Conservation (phyloP, 495 filamentous ascomycete species). For the Aspergillus nidulans region DNA sequence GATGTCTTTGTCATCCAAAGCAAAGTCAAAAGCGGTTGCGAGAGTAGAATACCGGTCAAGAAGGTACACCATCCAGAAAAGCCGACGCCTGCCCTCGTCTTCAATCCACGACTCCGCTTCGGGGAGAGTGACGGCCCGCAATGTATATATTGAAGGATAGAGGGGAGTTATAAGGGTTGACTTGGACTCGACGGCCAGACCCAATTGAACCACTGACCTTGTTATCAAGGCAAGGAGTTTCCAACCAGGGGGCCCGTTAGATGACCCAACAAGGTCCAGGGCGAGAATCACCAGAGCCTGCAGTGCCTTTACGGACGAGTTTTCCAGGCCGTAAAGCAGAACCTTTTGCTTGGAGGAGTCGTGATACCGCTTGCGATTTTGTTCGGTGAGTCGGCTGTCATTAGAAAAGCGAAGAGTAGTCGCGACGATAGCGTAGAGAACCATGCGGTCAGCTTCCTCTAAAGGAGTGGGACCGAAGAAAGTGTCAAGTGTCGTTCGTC, state of each 20-base stretch:
- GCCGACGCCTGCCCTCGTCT: conserved; percentile 72
- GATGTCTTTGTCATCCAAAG: conserved; percentile 80
- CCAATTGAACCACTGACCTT: conserved; percentile 77
- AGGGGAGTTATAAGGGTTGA: conserved; percentile 68
- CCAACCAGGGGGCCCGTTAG: conserved; percentile 83
- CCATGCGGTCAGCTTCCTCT: conserved; percentile 74
- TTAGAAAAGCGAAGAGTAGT: conserved; percentile 79
- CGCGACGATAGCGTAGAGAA: conserved; percentile 82
- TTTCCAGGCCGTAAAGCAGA: conserved; percentile 76
- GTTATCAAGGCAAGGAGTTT: conserved; percentile 85
- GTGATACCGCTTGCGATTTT: conserved; percentile 67
- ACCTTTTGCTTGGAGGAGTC: conserved; percentile 80
- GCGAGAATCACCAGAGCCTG: conserved; percentile 82
- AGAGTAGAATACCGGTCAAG: conserved; percentile 85
- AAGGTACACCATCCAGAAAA: conserved; percentile 93
- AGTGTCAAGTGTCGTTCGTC: conserved; percentile 70
- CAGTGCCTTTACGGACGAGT: conserved; percentile 80
- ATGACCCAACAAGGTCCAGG: conserved; percentile 70
- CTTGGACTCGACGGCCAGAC: conserved; percentile 73
- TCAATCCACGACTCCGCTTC: conserved; percentile 83
- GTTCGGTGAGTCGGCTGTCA: conserved; percentile 65
- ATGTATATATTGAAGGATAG: conserved; percentile 78
- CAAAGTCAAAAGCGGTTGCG: conserved; percentile 85
- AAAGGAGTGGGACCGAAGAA: conserved; percentile 74
- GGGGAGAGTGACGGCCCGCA: conserved; percentile 74